Conservation (phyloP, 805 yeast genomes). For the Metschnikowia picachoensis region DNA sequence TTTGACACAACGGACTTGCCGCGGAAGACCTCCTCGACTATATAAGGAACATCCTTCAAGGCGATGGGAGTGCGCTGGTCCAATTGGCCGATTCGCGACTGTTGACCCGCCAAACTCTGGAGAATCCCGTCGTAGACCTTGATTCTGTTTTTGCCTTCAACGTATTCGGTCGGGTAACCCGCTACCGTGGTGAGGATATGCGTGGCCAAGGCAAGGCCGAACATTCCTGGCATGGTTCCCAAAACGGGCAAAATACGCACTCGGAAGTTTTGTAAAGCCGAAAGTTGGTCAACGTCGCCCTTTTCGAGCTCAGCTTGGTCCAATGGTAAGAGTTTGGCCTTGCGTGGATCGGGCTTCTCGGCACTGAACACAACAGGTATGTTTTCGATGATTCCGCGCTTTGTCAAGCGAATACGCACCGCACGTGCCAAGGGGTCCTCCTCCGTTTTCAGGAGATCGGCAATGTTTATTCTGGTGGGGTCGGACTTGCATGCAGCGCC, state of each 20-base stretch:
- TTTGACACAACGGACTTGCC: conserved; percentile 90
- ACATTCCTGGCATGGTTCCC: conserved; percentile 96
- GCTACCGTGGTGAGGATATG: conserved; percentile 73
- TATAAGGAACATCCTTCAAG: conserved; percentile 68
- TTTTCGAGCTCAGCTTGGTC: conserved; percentile 75
- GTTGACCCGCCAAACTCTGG: conserved; percentile 84
- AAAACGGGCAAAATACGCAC: conserved; percentile 93
- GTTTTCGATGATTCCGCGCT: conserved; percentile 68
- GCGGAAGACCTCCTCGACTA: conserved; percentile 87
- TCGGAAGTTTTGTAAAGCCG: conserved; percentile 85
- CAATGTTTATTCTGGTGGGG: conserved; percentile 84
- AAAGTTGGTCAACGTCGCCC: conserved; percentile 82
- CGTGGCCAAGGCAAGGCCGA: conserved; percentile 87
- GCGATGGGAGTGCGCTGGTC: conserved; percentile 78
- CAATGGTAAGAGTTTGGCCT: conserved; percentile 82
- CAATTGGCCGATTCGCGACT: conserved; percentile 65
- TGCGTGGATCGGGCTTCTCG: conserved; percentile 94
- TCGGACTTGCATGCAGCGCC: conserved; percentile 98
- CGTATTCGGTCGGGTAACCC: conserved; percentile 87
- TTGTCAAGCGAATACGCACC: conserved; percentile 79
- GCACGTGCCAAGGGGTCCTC: conserved; percentile 92
- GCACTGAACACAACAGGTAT: conserved; percentile 89
- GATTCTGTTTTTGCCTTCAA: conserved; percentile 83
- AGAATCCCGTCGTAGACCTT: conserved; percentile 81
- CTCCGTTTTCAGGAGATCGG: conserved; percentile 83